Conservation (phyloP, 2,329 filamentous ascomycete genomes). For the Macrophomina pseudophaseolina region DNA sequence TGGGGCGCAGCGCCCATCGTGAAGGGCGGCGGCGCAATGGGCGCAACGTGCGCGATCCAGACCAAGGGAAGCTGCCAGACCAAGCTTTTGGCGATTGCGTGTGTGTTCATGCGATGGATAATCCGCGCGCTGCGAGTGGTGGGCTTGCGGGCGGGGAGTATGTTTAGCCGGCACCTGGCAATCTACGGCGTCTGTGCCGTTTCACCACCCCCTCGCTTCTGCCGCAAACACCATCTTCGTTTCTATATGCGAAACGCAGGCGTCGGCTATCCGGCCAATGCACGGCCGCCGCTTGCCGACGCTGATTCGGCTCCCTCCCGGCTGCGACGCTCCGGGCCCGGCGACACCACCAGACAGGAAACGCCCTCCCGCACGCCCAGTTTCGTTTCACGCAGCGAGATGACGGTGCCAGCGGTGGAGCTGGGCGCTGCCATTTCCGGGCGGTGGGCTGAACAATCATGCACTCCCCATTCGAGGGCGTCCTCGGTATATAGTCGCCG, state of each 20-base stretch:
- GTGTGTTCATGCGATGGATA: slow-evolving; percentile 1
- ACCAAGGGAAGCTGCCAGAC: neutral
- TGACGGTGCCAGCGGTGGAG: slow-evolving; percentile 20
- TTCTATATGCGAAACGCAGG: slow-evolving; percentile 21
- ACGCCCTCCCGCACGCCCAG: neutral
- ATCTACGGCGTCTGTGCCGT: slow-evolving; percentile 17
- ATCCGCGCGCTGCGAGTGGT: neutral
- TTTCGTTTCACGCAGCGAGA: slow-evolving; percentile 27
- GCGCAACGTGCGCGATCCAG: neutral
- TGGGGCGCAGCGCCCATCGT: neutral
- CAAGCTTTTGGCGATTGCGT: slow-evolving; percentile 18
- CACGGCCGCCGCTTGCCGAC: neutral
- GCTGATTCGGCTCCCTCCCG: slow-evolving; percentile 11
- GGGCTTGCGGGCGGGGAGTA: neutral
- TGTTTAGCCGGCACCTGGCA: neutral
- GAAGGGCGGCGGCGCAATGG: neutral
- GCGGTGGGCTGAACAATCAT: slow-evolving; percentile 21
- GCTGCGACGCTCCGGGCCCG: neutral
- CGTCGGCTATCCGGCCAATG: neutral
- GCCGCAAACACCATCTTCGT: neutral
- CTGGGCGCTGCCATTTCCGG: neutral
- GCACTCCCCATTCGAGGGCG: slow-evolving; percentile 14
- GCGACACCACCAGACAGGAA: neutral
- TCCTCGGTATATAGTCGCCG: slow-evolving; percentile 8
- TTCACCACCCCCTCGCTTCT: slow-evolving; percentile 24